Evolutionary conservation across 768 basidiomycete species (phyloP).

Genomic region (Grammothele lineata): DNA sequence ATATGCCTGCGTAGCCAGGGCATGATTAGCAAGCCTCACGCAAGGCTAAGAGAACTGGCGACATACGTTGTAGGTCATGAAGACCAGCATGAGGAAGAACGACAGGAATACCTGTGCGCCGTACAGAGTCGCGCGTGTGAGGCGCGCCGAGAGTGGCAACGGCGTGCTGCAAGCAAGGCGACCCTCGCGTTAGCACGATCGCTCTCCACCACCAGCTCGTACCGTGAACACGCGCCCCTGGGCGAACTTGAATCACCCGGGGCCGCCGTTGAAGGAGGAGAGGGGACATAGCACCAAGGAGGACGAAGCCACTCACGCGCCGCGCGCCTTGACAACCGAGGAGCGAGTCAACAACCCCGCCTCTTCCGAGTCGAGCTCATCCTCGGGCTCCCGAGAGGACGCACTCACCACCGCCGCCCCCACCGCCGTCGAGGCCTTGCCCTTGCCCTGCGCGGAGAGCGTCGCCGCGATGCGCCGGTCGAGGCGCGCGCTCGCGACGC

Average conservation of each 20-base stretch:
- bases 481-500: conserved; percentile 53
- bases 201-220: neutral
- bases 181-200: neutral
- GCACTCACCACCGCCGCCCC: conserved; percentile 31
- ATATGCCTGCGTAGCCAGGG: conserved; percentile 56
- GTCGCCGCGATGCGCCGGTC: conserved; percentile 54
- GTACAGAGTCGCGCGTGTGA: conserved; percentile 66
- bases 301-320: conserved; percentile 37
- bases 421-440: conserved; percentile 31
- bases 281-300: no score
- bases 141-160: conserved; percentile 46
- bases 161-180: conserved; percentile 35
- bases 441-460: conserved; percentile 43
- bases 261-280: no score
- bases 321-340: conserved; percentile 31
- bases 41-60: neutral
- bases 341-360: conserved; percentile 48
- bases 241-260: no score
- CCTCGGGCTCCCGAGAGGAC: conserved; percentile 28
- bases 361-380: conserved; percentile 47
- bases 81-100: conserved; percentile 91
- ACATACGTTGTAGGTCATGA: conserved; percentile 95
- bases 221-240: neutral
- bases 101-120: conserved; percentile 74
- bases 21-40: neutral